Evolutionary conservation across 1,139 yeast species (phyloP), one percentile per base, ranked within the genome.

Genomic region (Scheffersomyces segobiensis): DNA sequence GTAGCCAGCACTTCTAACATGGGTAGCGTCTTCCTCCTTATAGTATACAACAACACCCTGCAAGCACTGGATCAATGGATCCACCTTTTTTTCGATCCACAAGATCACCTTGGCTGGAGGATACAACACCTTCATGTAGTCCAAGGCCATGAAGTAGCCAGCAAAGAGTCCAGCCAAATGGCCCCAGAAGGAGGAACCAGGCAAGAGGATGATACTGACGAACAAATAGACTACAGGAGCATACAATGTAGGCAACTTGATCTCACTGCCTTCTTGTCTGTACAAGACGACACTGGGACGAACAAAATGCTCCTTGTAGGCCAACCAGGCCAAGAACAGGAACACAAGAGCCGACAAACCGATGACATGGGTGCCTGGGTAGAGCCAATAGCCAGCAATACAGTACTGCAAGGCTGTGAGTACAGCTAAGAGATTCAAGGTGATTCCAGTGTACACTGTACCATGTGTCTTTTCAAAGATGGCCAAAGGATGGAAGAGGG

Each of bases 401-500:
- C 91, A 84, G 74, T 86, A 91, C 42, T 85, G 84, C 24, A 93
- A 69, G 5, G 90, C 97, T 0, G 95, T 82, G 8, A 86, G 73
- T 0, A 89, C 87, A 0, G 97, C 89, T 58, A 89, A 74, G 32
- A 90, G 77, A 71, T 92, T 91, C 59, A 93, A 78, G 21, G 93
- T 88, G 56, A 93, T 80, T 1, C 97, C 98, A 2, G 98, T 90
- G 70, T 91, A 86, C 1, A 93, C 88, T 0, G 98, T 93, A 10
- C 98, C 98, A 66, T 92, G 89, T 39, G 77, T 72, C 56, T 80
- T 77, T 75, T 93, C 98, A 72, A 88, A 93, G 56, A 83, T 79
- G 42, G 90, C 77, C 68, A 93, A 75, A 5, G 93, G 92, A 0
- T 86, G 75, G 56, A 80, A 74, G 53, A 92, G 70, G 0, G 89